Percentiles rank a stretch among this genome's conserved stretches.
Evolutionary conservation across 1,139 yeast species (phyloP).

Genomic region (Yamadazyma siamensis): DNA sequence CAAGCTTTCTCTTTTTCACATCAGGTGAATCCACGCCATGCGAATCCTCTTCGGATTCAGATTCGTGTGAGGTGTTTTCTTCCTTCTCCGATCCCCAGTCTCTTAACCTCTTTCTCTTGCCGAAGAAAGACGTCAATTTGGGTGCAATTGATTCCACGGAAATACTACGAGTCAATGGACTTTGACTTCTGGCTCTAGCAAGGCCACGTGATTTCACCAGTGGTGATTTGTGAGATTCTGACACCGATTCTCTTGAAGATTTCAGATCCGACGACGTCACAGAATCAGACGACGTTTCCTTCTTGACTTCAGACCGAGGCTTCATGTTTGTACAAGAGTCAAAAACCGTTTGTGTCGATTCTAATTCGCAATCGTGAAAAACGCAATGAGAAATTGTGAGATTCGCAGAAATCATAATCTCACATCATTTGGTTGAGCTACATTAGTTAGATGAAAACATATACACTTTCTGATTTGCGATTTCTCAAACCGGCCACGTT

Average conservation of each 20-base stretch:
- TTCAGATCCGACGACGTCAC: too few species aligned
- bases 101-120: slow-evolving; percentile 25
- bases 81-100: slow-evolving; percentile 4
- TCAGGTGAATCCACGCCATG: slow-evolving; percentile 11
- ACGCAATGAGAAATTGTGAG: too few species aligned
- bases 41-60: slow-evolving; percentile 17
- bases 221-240: not conserved
- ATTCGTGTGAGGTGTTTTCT: slow-evolving; percentile 14
- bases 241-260: not conserved
- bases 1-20: slow-evolving; percentile 22
- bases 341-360: too few species aligned
- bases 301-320: too few species aligned
- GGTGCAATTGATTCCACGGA: slow-evolving; percentile 45
- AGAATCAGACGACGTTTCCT: too few species aligned
- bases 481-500: slow-evolving; percentile 45
- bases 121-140: slow-evolving; percentile 35
- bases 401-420: too few species aligned
- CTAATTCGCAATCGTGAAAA: too few species aligned
- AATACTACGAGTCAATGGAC: slow-evolving; percentile 27
- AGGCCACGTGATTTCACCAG: slow-evolving; percentile 5
- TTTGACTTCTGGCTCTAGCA: slow-evolving; percentile 9
- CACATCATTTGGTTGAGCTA: too few species aligned
- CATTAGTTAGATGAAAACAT: too few species aligned
- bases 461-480: slow-evolving; percentile 30
- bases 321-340: too few species aligned